Evolutionary conservation across 78 protist genomes (phyloP).

Genomic region (Dictyostelium brefeldianum): DNA sequence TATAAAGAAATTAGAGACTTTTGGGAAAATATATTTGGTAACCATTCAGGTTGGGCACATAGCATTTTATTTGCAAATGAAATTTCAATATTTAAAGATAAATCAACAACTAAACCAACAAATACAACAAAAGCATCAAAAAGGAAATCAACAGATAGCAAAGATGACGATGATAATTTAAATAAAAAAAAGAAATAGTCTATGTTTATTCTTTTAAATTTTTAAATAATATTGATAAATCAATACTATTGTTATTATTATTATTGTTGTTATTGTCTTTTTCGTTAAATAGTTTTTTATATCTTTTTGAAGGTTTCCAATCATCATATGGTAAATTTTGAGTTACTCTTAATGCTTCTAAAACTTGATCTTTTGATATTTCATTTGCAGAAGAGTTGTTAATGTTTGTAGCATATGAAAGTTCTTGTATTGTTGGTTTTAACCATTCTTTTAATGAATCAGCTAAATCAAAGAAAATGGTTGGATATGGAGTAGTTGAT

Average conservation of each 20-base stretch:
- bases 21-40: constrained; percentile 61
- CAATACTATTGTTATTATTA: not conserved
- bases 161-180: constrained; percentile 6
- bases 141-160: not conserved
- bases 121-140: not conserved
- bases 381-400: not conserved
- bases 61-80: constrained; percentile 74
- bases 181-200: not conserved
- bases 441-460: constrained; percentile 29
- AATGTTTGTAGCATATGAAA: not conserved
- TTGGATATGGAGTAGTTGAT: not conserved
- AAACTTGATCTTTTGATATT: not conserved
- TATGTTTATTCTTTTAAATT: not conserved
- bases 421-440: constrained; percentile 21
- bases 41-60: constrained; percentile 81
- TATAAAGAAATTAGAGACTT: constrained; percentile 38
- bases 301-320: constrained; percentile 32
- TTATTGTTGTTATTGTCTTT: not conserved
- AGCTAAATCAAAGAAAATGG: not conserved
- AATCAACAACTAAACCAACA: not conserved
- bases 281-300: not conserved
- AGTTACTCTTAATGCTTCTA: constrained; percentile 1
- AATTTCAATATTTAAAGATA: constrained; percentile 51
- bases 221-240: constrained; percentile 1
- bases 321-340: constrained; percentile 3